A percentile compares a stretch with the other conserved stretches of the same genome.
These are phyloP conservation scores for Haplographium delicatum DNA, from an alignment of 495 filamentous ascomycete genomes.

Conservation along the genomic window DNA sequence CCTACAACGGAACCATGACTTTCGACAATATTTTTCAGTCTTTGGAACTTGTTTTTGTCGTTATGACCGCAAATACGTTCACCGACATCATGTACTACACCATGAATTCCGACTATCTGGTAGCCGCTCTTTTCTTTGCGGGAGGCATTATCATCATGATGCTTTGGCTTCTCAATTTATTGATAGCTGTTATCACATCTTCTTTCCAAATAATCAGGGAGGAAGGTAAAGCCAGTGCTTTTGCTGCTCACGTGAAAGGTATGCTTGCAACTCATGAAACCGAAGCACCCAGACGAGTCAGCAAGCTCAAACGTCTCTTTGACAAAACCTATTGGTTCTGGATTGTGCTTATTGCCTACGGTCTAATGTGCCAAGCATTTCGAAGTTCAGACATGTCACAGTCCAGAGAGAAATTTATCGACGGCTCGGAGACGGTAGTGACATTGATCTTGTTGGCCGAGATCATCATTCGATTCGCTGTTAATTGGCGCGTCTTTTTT, in stretches of 20 bases:
- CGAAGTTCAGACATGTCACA: conserved; percentile 68
- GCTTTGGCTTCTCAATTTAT: conserved; percentile 92
- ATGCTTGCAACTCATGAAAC: conserved; percentile 33
- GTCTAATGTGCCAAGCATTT: conserved; percentile 66
- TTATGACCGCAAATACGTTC: conserved; percentile 97
- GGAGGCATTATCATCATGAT: conserved; percentile 86
- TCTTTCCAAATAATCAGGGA: conserved; percentile 98
- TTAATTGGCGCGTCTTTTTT: conserved; percentile 77
- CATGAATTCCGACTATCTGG: conserved; percentile 84
- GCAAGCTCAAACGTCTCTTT: conserved; percentile 64
- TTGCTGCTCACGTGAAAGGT: conserved; percentile 66
- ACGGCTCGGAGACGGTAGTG: conserved; percentile 67
- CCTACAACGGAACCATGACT: conserved; percentile 80
- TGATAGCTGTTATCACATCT: conserved; percentile 97
- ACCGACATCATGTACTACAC: conserved; percentile 91
- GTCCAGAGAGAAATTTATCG: conserved; percentile 43
- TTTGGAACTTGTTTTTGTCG: conserved; percentile 92
- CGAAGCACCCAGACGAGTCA: conserved; percentile 40
- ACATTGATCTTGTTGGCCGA: conserved; percentile 77
- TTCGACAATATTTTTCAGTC: conserved; percentile 94
- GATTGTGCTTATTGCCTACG: conserved; percentile 74
- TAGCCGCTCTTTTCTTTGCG: conserved; percentile 79
- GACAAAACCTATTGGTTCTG: conserved; percentile 71
- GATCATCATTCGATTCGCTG: conserved; percentile 71
- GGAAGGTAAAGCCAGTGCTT: conserved; percentile 90